Evolutionary conservation across 106 monocot species (phyloP).

Genomic region (Narthecium ossifragum): DNA sequence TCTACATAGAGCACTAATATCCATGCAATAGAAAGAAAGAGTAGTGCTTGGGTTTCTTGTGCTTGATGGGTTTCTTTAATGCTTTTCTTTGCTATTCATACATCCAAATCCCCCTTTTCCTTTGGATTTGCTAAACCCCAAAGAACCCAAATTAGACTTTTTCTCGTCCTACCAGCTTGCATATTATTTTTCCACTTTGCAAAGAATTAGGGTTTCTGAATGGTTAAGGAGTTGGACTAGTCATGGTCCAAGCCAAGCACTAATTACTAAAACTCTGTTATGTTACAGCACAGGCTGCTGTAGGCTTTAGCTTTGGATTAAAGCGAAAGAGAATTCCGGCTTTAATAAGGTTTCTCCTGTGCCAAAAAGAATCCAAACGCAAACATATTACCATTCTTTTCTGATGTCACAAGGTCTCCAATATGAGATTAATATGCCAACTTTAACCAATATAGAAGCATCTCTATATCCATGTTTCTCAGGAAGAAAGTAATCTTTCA

Average conservation of each 20-base stretch:
- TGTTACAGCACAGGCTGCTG: background rate
- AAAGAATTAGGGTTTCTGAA: background rate
- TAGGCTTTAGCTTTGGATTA: conserved; percentile 4
- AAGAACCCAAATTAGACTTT: conserved; percentile 1
- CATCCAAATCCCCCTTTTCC: conserved; percentile 5
- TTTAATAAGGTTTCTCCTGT: conserved; percentile 8
- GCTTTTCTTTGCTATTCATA: conserved; percentile 16
- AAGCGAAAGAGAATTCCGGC: conserved; percentile 16
- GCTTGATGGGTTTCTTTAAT: conserved; percentile 16
- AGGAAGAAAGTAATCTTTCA: too few relatives aligned
- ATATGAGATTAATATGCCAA: background rate
- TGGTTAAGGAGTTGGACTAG: background rate
- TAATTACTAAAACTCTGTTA: too few relatives aligned
- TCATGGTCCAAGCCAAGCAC: conserved; percentile 10
- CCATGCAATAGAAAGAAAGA: conserved; percentile 5
- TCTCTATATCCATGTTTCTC: too few relatives aligned
- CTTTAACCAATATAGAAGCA: background rate
- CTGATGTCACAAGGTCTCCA: background rate
- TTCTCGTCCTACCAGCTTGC: too few relatives aligned
- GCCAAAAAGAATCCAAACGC: background rate
- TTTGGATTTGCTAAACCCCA: conserved; percentile 3
- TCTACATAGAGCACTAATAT: conserved; percentile 9
- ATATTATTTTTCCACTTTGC: background rate
- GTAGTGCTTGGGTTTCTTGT: conserved; percentile 5
- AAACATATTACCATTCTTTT: background rate